Evolutionary conservation across 1,284 basidiomycete species (phyloP), one percentile per base, ranked within the genome.

Genomic region (Vanrija humicola): DNA sequence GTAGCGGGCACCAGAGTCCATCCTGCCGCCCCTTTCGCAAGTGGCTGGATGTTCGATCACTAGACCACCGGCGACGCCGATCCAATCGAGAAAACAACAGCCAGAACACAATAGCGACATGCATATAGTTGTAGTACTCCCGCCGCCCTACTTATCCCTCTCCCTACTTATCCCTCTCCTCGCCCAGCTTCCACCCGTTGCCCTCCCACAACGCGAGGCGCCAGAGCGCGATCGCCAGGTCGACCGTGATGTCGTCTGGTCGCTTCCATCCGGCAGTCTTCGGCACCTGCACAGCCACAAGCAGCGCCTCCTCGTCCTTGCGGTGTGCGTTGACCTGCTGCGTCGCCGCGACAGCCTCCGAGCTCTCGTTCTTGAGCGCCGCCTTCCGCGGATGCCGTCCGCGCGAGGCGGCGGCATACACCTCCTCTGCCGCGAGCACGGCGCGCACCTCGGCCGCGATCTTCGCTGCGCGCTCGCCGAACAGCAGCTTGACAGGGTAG

Each of bases 131-230:
- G 34, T 14, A 14, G 9, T 14, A 34, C 34, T 28, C 28, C 28
- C 34, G 2, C 12, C 34, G 14, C 12, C 34, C 34, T 34, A 34
- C 34, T 34, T 34, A 2, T 49, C 40, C 10, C n/a, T n/a, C n/a
- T n/a, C 12, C 34, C 34, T 34, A 34, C 34, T 34, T 34, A 2
- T 45, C 28, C 7, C 28, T 28, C 28, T 7, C 38, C n/a, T 39
- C 21, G 21, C 21, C 43, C 40, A 42, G 49, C 23, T 47, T 51
- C 64, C 64, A 66, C 42, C 61, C 64, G 16, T 45, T 38, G 10
- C 64, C 64, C 10, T 42, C 9, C 48, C 43, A 64, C n/a, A 54
- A 38, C 46, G 53, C 45, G 4, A 61, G 51, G 18, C 63, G 50
- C 48, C 54, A 55, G 1, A 64, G 49, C 26, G 64, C 60, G 4